Conservation (phyloP, 345 rosid genomes). For the Euphorbia peplus region DNA sequence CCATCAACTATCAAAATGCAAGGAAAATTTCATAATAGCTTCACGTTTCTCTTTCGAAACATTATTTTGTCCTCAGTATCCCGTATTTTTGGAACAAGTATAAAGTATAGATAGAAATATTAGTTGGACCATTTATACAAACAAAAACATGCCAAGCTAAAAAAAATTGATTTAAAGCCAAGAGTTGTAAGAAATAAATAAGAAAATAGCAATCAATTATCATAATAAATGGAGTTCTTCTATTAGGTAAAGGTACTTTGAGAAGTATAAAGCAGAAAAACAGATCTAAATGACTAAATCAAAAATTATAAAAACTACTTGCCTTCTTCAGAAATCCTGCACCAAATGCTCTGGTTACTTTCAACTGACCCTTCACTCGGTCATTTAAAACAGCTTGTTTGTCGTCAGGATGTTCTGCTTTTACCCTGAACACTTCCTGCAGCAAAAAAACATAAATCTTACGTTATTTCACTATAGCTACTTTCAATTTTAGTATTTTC, state of each 20-base stretch:
- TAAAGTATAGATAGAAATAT: not conserved
- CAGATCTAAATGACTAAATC: not conserved
- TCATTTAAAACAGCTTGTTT: conserved; percentile 72
- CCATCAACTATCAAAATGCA: not conserved
- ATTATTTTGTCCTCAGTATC: not conserved
- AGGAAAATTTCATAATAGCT: conserved; percentile 3
- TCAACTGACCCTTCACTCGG: conserved; percentile 90
- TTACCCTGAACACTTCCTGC: conserved; percentile 83
- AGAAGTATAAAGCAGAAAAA: not conserved
- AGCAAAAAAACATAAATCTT: conserved; percentile 12
- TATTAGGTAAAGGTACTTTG: not conserved
- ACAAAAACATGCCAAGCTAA: not conserved
- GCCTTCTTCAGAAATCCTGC: conserved; percentile 96
- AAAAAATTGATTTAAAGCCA: not conserved
- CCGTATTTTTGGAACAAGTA: not conserved
- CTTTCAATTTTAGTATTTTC: not conserved
- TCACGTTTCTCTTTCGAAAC: not conserved
- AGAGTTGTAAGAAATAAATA: not conserved
- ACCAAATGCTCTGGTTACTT: conserved; percentile 94
- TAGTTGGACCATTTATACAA: not conserved
- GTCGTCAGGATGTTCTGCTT: conserved; percentile 85
- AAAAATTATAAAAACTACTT: conserved; percentile 17
- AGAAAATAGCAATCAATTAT: not conserved
- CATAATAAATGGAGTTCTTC: not conserved
- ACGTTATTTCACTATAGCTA: conserved; percentile 5